Base-by-base conservation (phyloP, 192 early-diverging fungal species). In the Pecoramyces ruminantium region DNA sequence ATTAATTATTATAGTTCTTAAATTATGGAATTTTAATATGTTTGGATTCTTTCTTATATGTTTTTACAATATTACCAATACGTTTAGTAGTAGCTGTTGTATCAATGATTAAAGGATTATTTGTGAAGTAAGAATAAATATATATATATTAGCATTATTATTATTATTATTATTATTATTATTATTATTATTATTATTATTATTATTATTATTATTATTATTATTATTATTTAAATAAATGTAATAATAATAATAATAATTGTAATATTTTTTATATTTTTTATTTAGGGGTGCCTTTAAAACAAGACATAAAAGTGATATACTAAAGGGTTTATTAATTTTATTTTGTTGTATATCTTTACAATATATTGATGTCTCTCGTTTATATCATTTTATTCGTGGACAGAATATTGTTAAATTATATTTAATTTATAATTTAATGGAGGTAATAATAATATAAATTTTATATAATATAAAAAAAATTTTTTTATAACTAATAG, bases 371-470 rank as follows among this genome's bases (percentile, higher is more conserved):
- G 97, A 99, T 83, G 91, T 95, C 1, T 93, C 95, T 25, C 87
- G 91, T 82, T 87, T 97, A 80, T 99, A 99, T 88, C 96, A 98
- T 86, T 90, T 92, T 51, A 94, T 99, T 34, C 92, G 98, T 29
- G 98, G 96, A 13, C 98, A 99, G 85, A 92, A 94, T 78, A 92
- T 93, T 25, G 93, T 99, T 83, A 99, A 99, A 85, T 90, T 99
- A 38, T 98, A 98, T 79, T 95, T 98, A 78, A 97, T 99, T 39
- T 98, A 96, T 83, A 98, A 97, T 83, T 90, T 93, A 30, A 87
- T 99, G 77, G 98, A 99, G 85, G 93, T 96, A 6, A n/a, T 34
- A 77, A 29, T 28, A 39, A n/a, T 3, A 39, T 5, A 29, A 28
- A 21, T 28, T 84, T 80, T 13, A 21, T 2, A 28, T 14, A 17